Evolutionary conservation across 768 basidiomycete species (phyloP).

Genomic region (Favolaschia claudopus): DNA sequence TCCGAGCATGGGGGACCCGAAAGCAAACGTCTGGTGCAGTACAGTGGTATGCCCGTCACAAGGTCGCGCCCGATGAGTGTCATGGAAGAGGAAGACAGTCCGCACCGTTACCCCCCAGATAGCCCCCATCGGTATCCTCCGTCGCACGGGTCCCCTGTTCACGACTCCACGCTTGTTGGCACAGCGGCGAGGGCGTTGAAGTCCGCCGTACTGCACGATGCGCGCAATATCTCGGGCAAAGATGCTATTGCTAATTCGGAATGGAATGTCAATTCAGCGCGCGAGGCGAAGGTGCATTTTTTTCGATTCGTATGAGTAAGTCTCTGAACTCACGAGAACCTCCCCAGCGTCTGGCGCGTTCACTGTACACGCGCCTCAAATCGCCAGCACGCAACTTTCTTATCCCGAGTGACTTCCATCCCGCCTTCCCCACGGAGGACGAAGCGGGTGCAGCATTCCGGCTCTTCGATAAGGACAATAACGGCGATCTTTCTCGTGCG

Average conservation of each 20-base stretch:
- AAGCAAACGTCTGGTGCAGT: too few relatives aligned
- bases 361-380: conserved; percentile 70
- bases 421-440: conserved; percentile 66
- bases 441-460: conserved; percentile 74
- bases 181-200: conserved; percentile 71
- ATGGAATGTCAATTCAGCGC: conserved; percentile 62
- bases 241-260: conserved; percentile 50
- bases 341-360: conserved; percentile 68
- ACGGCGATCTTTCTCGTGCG: conserved; percentile 77
- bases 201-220: conserved; percentile 78
- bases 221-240: conserved; percentile 68
- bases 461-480: conserved; percentile 78
- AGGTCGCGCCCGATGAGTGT: conserved; percentile 28
- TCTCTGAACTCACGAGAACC: background rate
- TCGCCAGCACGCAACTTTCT: conserved; percentile 65
- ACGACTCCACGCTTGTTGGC: conserved; percentile 51
- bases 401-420: conserved; percentile 71
- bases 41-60: too few relatives aligned
- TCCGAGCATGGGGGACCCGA: conserved; percentile 28
- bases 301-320: background rate
- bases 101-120: conserved; percentile 51
- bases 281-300: conserved; percentile 69
- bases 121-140: conserved; percentile 29
- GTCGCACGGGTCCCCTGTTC: conserved; percentile 36
- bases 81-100: conserved; percentile 20